phyloP scores from a whole-genome alignment of 495 filamentous ascomycete genomes.

The Trichoderma gamsii region DNA sequence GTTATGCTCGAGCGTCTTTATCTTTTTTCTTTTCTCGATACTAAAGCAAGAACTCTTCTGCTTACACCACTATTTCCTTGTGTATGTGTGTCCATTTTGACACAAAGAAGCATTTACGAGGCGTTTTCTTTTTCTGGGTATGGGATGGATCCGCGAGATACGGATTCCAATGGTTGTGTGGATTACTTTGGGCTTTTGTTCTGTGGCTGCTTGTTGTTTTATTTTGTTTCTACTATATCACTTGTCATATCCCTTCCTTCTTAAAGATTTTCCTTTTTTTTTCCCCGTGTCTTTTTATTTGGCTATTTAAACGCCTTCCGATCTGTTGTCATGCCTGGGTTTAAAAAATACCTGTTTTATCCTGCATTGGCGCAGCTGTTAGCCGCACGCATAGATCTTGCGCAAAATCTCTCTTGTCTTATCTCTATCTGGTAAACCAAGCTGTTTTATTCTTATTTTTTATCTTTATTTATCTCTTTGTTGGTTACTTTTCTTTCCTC shows the following conservation, averaged over 20 bases:
- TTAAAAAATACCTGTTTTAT: neutral
- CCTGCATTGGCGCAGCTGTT: constrained; percentile 5
- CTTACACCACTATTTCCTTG: constrained; percentile 11
- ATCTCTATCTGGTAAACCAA: neutral
- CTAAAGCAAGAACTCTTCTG: neutral
- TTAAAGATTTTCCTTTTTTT: neutral
- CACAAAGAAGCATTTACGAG: constrained; percentile 27
- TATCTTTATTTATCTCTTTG: neutral
- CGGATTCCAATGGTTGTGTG: neutral
- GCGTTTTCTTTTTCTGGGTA: constrained; percentile 21
- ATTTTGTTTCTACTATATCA: neutral
- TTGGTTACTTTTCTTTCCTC: neutral
- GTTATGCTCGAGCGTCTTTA: neutral
- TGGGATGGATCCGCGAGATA: neutral
- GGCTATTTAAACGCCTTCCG: neutral
- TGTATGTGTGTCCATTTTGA: constrained; percentile 17
- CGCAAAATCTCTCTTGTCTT: neutral
- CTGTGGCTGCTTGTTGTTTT: neutral
- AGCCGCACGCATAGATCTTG: constrained; percentile 7
- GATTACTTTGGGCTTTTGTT: neutral
- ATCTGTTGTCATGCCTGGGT: constrained; percentile 1
- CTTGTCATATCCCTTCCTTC: neutral
- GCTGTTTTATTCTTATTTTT: neutral
- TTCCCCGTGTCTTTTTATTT: neutral
- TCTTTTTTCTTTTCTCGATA: constrained; percentile 1